Base-by-base conservation (phyloP, 495 filamentous ascomycete species). In the Chaetomidium leptoderma region DNA sequence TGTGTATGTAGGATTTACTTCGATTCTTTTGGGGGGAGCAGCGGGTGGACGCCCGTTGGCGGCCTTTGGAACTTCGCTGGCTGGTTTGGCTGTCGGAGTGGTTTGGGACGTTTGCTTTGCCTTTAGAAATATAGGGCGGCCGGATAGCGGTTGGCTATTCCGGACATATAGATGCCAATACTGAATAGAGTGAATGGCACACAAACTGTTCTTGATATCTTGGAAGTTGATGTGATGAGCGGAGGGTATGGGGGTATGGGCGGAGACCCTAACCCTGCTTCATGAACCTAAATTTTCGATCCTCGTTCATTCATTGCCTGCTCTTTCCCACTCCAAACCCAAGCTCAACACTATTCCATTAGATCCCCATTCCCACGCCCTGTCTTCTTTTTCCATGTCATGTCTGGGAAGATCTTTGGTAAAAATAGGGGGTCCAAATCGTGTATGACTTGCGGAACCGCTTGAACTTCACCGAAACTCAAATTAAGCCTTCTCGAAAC, bases 1-100 rank as follows among this genome's bases (percentile, higher is more conserved):
- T 55, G 44, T 56, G 35, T 56, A 56, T 56, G 24, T 48, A 40
- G 0, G 0, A 23, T 48, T 37, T 56, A n/a, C 17, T 56, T 56
- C 44, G 33, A 48, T 48, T 56, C 44, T 23, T 56, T 23, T 11
- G 32, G 53, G 53, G 21, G 19, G 26, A 21, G 17, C n/a, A n/a
- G n/a, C n/a, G 50, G 36, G 10, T 40, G 27, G 39, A 44, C 7
- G 51, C 37, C 17, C 16, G 21, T 32, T 37, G 19, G 32, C 35
- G 16, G 4, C 16, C 9, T 36, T 53, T 29, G 43, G 21, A n/a
- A 9, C 54, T 30, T 32, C 35, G 23, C 32, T 39, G 43, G 32
- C 24, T 36, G 23, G 30, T 32, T 47, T 8, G 33, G 53, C 13
- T 16, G 23, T 17, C 21, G 24, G 44, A 32, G 44, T 39, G 33